Base-by-base conservation (phyloP, 2,329 filamentous ascomycete species). In the Colletotrichum australisinense region DNA sequence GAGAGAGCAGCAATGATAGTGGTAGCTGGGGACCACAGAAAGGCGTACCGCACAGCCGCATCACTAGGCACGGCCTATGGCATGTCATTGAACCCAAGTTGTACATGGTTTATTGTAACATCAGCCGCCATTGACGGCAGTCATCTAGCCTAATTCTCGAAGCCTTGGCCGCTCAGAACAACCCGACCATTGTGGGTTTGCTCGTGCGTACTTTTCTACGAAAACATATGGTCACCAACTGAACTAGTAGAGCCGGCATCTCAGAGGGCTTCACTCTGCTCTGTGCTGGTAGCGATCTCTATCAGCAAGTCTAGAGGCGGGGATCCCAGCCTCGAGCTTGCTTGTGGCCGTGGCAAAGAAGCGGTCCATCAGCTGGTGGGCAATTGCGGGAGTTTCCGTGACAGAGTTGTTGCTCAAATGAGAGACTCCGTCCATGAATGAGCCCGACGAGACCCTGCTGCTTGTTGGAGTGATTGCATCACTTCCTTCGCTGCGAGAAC, bases 391-490 rank as follows among this genome's bases (percentile, higher is more conserved):
- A 7, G 70, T 73, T 24, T 73, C 70, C 5, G 42, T 14, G 28
- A 65, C 22, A 16, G 70, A 70, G 42, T 65, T 73, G 59, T 70
- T 73, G 60, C 67, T 65, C n/a, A 70, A 2, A 19, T 72, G 72
- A 14, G 57, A 49, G 28, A n/a, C 22, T 8, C 72, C 72, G 24
- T 74, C 72, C 6, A 16, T 53, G 57, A 67, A 30, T n/a, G 67
- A 66, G 57, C 63, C 38, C 4, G 72, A 74, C 5, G 72, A 67
- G 67, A 72, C 68, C 22, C 72, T 56, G 28, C 72, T 74, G 72
- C 68, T 72, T 7, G 68, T 22, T 22, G 69, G 57, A 28, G 68
- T 72, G 57, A 12, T 46, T 8, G 46, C 52, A 12, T 66, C 63
- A 56, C 57, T 67, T 26, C 60, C 62, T 59, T 72, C 68, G 68